Evolutionary conservation across 768 basidiomycete species (phyloP).

Genomic region (Mycena vulgaris): DNA sequence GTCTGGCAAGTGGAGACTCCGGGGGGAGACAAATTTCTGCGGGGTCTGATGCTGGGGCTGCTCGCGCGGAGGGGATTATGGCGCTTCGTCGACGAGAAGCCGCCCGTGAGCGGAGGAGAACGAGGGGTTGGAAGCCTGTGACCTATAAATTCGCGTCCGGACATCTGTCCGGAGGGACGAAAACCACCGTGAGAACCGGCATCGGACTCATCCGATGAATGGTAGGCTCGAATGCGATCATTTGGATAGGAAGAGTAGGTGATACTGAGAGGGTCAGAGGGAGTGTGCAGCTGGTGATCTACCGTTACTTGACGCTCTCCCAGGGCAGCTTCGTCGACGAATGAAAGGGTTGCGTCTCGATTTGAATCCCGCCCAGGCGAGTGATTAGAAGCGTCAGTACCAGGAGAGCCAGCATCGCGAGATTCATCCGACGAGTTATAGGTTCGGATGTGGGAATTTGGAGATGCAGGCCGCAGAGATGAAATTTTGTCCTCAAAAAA

Average conservation of each 20-base stretch:
- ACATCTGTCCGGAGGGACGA: constrained; percentile 6
- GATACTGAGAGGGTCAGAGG: constrained; percentile 1
- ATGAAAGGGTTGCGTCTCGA: too few relatives aligned
- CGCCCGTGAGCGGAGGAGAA: constrained; percentile 14
- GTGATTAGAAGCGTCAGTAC: too few relatives aligned
- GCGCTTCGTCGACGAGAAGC: constrained; percentile 7
- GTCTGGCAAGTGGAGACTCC: neutral
- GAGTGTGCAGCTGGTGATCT: neutral
- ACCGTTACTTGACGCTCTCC: too few relatives aligned
- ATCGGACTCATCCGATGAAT: constrained; percentile 29
- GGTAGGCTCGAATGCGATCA: constrained; percentile 19
- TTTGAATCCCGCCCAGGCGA: too few relatives aligned
- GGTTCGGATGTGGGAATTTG: too few relatives aligned
- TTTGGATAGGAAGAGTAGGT: neutral
- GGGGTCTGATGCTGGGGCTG: neutral
- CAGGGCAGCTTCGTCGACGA: too few relatives aligned
- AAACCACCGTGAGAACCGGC: constrained; percentile 19
- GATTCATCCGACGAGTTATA: too few relatives aligned
- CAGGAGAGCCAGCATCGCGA: too few relatives aligned
- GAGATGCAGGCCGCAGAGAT: too few relatives aligned
- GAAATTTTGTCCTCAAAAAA: too few relatives aligned
- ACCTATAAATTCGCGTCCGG: constrained; percentile 15
- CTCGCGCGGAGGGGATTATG: constrained; percentile 24
- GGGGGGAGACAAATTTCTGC: neutral
- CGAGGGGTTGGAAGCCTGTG: neutral